Conservation (phyloP, 441 rosid genomes). For the Pelargonium citronellum region DNA sequence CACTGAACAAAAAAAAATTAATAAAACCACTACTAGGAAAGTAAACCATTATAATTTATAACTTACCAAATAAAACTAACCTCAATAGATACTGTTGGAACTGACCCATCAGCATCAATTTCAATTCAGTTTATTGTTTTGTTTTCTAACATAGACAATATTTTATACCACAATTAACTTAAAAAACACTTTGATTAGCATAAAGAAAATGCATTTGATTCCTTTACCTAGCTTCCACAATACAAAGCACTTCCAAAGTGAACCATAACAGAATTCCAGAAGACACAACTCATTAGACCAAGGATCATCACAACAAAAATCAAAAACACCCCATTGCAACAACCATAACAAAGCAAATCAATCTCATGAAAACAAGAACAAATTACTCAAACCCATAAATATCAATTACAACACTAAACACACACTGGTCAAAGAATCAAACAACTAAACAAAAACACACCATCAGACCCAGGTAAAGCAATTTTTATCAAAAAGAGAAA, state of each 20-base stretch:
- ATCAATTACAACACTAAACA: no score
- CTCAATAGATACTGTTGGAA: no score
- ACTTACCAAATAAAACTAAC: no score
- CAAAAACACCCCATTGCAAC: not conserved
- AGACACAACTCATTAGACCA: not conserved
- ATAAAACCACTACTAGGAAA: no score
- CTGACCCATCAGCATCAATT: no score
- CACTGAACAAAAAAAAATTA: no score
- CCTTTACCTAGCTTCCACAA: not conserved
- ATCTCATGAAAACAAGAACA: not conserved
- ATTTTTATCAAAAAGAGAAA: not conserved
- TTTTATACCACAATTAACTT: not conserved
- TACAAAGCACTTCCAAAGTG: not conserved
- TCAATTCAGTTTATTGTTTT: no score
- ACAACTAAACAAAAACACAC: not conserved
- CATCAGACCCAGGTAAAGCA: not conserved
- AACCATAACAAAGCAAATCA: not conserved
- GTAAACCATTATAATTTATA: no score
- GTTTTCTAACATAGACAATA: no score
- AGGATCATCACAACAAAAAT: not conserved
- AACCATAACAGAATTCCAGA: not conserved
- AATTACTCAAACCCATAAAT: not conserved
- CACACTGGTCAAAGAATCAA: no score
- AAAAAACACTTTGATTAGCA: not conserved
- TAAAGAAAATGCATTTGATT: not conserved